phyloP scores from a whole-genome alignment of 139 green algal species.

The Micractinium conductrix region DNA sequence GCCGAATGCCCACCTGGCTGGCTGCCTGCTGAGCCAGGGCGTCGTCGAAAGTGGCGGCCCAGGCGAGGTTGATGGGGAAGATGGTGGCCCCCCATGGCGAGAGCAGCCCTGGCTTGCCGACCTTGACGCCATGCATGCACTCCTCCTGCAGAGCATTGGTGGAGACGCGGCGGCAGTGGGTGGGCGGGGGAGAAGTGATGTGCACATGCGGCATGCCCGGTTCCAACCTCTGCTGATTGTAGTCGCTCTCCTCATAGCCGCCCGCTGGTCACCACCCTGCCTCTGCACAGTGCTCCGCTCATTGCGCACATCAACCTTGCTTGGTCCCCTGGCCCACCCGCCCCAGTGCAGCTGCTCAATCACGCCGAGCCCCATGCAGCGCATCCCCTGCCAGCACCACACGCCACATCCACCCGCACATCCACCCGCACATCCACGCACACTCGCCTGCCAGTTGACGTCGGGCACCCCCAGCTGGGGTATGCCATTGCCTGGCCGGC shows the following conservation, averaged over 20 bases:
- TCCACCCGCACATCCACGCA: neutral
- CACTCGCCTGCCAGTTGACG: slow-evolving; percentile 2
- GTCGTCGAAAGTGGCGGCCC: slow-evolving; percentile 6
- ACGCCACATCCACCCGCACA: neutral
- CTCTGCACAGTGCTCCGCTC: too few relatives aligned
- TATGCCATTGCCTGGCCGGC: neutral
- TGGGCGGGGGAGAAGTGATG: neutral
- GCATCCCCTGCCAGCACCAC: too few relatives aligned
- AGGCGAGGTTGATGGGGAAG: slow-evolving; percentile 7
- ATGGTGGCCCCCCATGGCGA: neutral
- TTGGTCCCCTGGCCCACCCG: too few relatives aligned
- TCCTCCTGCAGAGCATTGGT: slow-evolving; percentile 4
- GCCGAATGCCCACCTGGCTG: too few relatives aligned
- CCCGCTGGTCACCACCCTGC: too few relatives aligned
- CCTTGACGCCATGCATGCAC: slow-evolving; percentile 15
- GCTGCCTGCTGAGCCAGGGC: neutral
- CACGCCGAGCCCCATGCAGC: too few relatives aligned
- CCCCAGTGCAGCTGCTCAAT: too few relatives aligned
- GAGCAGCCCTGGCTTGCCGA: neutral
- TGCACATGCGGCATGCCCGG: too few relatives aligned
- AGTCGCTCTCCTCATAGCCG: too few relatives aligned
- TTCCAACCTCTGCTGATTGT: too few relatives aligned
- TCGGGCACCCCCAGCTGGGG: neutral
- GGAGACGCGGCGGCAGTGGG: neutral
- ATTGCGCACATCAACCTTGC: too few relatives aligned